phyloP scores from a whole-genome alignment of 495 filamentous ascomycete species.

The Trypethelium eluteriae region DNA sequence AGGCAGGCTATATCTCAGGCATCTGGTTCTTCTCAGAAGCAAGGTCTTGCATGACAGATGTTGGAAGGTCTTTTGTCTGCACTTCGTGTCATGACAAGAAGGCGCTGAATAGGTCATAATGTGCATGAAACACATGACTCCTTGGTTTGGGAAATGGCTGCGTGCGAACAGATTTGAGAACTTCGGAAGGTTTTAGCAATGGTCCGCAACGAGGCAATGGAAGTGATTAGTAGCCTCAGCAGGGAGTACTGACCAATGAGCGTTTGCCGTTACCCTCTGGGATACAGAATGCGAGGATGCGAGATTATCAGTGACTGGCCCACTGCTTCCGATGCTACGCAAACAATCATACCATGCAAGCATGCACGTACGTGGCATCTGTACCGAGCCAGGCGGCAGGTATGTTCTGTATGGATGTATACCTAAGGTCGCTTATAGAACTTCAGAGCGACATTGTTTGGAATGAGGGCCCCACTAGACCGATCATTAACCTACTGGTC shows the following conservation, averaged over 20 bases:
- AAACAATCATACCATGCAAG: not conserved
- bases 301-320: not conserved
- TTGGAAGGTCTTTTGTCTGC: not conserved
- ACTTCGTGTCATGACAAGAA: not conserved
- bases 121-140: not conserved
- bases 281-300: not conserved
- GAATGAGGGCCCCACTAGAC: too few species aligned
- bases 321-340: not conserved
- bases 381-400: not conserved
- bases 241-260: not conserved
- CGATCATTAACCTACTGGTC: not conserved
- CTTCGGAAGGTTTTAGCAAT: not conserved
- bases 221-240: not conserved
- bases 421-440: not conserved
- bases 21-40: not conserved
- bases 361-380: not conserved
- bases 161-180: not conserved
- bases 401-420: not conserved
- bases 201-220: too few species aligned
- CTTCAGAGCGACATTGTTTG: too few species aligned
- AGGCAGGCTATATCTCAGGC: not conserved
- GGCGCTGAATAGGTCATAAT: not conserved
- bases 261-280: not conserved
- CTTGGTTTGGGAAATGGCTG: not conserved
- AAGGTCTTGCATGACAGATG: not conserved